These are phyloP conservation scores for Globisporangium okanoganense DNA, from an alignment of 352 stramenopile genomes.

Conservation along the genomic window DNA sequence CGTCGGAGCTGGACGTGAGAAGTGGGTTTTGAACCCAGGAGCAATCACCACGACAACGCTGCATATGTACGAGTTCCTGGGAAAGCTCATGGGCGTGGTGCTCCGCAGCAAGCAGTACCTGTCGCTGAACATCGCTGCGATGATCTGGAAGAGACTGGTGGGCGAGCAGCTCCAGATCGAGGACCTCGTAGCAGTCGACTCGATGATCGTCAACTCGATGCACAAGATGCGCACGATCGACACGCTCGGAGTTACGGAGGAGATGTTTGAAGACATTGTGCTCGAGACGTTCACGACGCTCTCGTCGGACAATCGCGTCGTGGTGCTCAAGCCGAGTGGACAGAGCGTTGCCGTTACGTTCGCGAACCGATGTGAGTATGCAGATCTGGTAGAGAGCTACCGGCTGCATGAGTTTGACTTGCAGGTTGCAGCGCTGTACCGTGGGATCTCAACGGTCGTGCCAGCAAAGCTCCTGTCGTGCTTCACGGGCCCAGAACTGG, in stretches of 20 bases:
- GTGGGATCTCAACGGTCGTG: slow-evolving; percentile 74
- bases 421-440: slow-evolving; percentile 40
- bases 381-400: slow-evolving; percentile 75
- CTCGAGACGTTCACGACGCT: slow-evolving; percentile 90
- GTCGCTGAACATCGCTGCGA: slow-evolving; percentile 73
- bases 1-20: slow-evolving; percentile 84
- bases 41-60: slow-evolving; percentile 39
- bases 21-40: slow-evolving; percentile 88
- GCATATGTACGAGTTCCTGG: slow-evolving; percentile 91
- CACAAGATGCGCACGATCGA: slow-evolving; percentile 85
- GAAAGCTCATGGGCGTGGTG: slow-evolving; percentile 88
- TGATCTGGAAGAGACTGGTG: slow-evolving; percentile 91
- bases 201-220: slow-evolving; percentile 87
- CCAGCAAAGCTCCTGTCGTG: slow-evolving; percentile 65
- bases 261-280: slow-evolving; percentile 90
- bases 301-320: slow-evolving; percentile 75
- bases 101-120: slow-evolving; percentile 89
- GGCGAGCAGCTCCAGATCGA: slow-evolving; percentile 63
- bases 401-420: slow-evolving; percentile 76
- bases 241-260: slow-evolving; percentile 60
- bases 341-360: slow-evolving; percentile 72
- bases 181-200: slow-evolving; percentile 84
- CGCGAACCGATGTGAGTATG: slow-evolving; percentile 69
- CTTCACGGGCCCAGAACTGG: slow-evolving; percentile 78
- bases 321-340: slow-evolving; percentile 72